These are phyloP conservation scores for Schizochytrium sp. DNA, from an alignment of 108 stramenopile species.

Conservation along the genomic window DNA sequence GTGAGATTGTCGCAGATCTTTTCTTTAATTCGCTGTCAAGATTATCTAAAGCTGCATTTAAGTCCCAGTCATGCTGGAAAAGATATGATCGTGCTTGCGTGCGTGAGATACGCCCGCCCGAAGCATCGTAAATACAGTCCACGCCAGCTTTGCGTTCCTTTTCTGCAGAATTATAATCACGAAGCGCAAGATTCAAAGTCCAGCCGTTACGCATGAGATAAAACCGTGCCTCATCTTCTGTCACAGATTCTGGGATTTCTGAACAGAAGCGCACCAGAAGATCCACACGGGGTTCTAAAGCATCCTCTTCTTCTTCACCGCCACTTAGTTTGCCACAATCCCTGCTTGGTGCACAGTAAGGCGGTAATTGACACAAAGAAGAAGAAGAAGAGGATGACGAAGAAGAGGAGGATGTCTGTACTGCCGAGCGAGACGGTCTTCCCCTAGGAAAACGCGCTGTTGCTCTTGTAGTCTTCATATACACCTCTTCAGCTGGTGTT, in stretches of 20 bases:
- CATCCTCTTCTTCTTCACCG: background rate
- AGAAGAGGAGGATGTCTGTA: no score
- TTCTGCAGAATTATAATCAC: background rate
- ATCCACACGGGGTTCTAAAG: background rate
- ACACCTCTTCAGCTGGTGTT: no score
- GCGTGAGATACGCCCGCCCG: background rate
- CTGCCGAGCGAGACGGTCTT: no score
- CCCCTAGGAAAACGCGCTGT: no score
- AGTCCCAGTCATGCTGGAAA: constrained; percentile 1
- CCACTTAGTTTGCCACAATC: background rate
- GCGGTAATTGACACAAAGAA: background rate
- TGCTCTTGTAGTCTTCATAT: no score
- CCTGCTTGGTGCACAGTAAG: background rate
- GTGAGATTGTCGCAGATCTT: constrained; percentile 20
- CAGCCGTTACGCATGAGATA: constrained; percentile 36
- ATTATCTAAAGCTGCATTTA: background rate
- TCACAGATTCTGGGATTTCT: background rate
- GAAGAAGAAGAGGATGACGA: no score
- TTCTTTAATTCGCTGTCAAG: background rate
- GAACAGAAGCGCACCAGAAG: background rate
- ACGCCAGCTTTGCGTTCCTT: background rate
- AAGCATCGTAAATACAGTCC: constrained; percentile 22
- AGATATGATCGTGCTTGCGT: constrained; percentile 13
- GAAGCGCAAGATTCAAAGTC: background rate
- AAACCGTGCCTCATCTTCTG: constrained; percentile 22